A percentile compares a stretch with the other conserved stretches of the same genome.
Conservation (phyloP, 352 stramenopile species). For the Aphanomyces euteiches region DNA sequence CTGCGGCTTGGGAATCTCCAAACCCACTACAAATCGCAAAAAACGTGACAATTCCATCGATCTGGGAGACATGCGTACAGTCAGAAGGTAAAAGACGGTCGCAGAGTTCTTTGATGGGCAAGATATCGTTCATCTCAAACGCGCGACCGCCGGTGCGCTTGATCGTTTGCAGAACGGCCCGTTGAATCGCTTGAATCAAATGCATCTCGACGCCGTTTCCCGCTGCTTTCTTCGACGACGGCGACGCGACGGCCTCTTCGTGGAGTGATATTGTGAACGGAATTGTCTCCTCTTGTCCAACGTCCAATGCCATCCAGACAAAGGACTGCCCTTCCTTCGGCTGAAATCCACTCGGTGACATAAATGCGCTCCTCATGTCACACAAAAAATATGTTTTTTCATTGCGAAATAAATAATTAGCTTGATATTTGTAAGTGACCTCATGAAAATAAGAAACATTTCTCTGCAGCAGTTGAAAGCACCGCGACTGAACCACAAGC, state of each 20-base stretch:
- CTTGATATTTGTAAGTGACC: too few relatives aligned
- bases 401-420: too few relatives aligned
- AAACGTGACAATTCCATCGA: background rate
- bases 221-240: background rate
- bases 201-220: slow-evolving; percentile 10
- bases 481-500: too few relatives aligned
- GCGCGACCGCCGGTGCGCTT: slow-evolving; percentile 8
- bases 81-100: slow-evolving; percentile 62
- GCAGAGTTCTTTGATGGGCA: slow-evolving; percentile 59
- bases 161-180: slow-evolving; percentile 19
- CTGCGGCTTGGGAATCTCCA: slow-evolving; percentile 42
- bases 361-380: too few relatives aligned
- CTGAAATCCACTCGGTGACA: too few relatives aligned
- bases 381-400: too few relatives aligned
- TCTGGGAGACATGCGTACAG: slow-evolving; percentile 39
- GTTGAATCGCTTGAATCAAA: slow-evolving; percentile 26
- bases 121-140: slow-evolving; percentile 45
- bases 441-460: too few relatives aligned
- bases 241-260: background rate
- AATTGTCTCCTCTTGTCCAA: background rate
- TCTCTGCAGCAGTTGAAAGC: too few relatives aligned
- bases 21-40: slow-evolving; percentile 42
- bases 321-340: too few relatives aligned
- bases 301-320: too few relatives aligned
- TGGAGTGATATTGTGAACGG: slow-evolving; percentile 1